Percentiles rank a stretch among this genome's conserved stretches.
Conservation (phyloP, 1,284 basidiomycete genomes). For the Fomitopsis betulina region DNA sequence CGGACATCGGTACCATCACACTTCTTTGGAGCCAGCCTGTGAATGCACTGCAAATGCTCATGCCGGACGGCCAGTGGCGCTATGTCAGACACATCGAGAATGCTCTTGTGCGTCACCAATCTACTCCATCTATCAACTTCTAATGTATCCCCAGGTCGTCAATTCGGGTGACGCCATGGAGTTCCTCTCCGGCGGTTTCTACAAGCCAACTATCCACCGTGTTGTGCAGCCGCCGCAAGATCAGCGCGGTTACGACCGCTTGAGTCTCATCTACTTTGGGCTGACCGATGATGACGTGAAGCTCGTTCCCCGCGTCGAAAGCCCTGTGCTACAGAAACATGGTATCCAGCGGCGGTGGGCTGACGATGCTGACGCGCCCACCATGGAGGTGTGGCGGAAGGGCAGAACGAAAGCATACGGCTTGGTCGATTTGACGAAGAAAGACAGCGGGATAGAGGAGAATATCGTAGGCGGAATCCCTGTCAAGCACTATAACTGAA, state of each 20-base stretch:
- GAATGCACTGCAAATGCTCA: conserved; percentile 50
- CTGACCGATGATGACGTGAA: conserved; percentile 22
- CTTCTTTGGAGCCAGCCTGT: conserved; percentile 60
- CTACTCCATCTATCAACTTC: background rate
- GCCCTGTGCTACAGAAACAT: conserved; percentile 33
- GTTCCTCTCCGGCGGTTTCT: conserved; percentile 50
- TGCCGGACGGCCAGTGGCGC: conserved; percentile 47
- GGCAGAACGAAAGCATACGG: conserved; percentile 31
- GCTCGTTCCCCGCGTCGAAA: conserved; percentile 34
- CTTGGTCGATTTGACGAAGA: conserved; percentile 22
- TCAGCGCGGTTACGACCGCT: conserved; percentile 39
- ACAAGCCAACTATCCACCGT: conserved; percentile 33
- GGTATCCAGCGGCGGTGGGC: conserved; percentile 26
- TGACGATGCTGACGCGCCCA: conserved; percentile 28
- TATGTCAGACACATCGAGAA: conserved; percentile 59
- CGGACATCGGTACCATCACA: conserved; percentile 45
- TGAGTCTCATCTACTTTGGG: conserved; percentile 50
- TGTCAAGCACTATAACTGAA: conserved; percentile 45
- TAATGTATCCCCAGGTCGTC: conserved; percentile 30
- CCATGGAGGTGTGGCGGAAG: conserved; percentile 34
- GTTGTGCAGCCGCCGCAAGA: conserved; percentile 44
- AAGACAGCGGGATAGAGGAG: conserved; percentile 38
- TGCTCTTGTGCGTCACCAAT: conserved; percentile 37
- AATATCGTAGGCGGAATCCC: conserved; percentile 42
- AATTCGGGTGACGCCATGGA: conserved; percentile 57